Conservation (phyloP, 768 basidiomycete species). For the Saitozyma podzolica region DNA sequence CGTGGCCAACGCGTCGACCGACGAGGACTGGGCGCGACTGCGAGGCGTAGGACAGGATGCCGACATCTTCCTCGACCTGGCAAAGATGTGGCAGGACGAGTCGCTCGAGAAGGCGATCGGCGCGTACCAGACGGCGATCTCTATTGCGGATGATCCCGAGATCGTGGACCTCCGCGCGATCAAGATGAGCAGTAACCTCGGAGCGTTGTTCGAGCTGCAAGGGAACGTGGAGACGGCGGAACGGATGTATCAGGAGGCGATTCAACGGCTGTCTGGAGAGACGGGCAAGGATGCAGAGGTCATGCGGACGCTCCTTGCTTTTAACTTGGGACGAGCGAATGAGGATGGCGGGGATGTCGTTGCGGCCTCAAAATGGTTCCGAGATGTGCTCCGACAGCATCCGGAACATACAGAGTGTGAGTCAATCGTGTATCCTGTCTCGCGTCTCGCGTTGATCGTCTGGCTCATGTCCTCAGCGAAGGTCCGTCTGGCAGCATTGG, state of each 20-base stretch:
- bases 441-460: not conserved
- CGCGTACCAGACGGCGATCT: constrained; percentile 71
- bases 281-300: constrained; percentile 40
- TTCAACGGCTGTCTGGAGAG: constrained; percentile 31
- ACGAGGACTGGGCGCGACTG: constrained; percentile 52
- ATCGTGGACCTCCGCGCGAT: constrained; percentile 58
- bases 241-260: constrained; percentile 46
- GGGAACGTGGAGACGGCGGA: constrained; percentile 50
- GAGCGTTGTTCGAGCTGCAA: constrained; percentile 70
- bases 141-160: constrained; percentile 61
- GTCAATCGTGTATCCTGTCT: constrained; percentile 39
- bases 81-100: constrained; percentile 82
- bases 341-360: constrained; percentile 75
- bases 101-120: constrained; percentile 69
- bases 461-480: constrained; percentile 64
- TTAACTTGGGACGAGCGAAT: constrained; percentile 87
- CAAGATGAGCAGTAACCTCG: constrained; percentile 76
- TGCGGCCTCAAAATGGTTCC: constrained; percentile 80
- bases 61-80: constrained; percentile 88
- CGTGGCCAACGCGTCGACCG: constrained; percentile 59
- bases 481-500: constrained; percentile 82
- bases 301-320: constrained; percentile 78
- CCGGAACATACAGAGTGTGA: constrained; percentile 94
- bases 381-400: constrained; percentile 81
- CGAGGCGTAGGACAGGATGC: constrained; percentile 71